Conservation (phyloP, 441 rosid genomes). For the Mallotus japonicus region DNA sequence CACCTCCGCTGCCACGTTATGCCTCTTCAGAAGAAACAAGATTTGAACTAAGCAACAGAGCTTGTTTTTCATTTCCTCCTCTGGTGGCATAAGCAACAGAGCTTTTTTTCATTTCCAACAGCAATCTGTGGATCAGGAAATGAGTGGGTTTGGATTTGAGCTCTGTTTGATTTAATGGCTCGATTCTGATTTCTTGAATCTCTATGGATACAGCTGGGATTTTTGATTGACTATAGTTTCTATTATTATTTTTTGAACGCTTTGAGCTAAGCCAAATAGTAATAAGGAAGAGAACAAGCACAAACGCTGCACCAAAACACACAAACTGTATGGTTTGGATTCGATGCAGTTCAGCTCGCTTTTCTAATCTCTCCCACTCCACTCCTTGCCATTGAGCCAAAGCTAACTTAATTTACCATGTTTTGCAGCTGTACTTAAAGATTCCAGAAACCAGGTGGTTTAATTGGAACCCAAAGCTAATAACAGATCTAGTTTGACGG, state of each 20-base stretch:
- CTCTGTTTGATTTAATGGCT: constrained; percentile 18
- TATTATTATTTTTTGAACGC: constrained; percentile 35
- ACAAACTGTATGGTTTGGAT: too few species aligned
- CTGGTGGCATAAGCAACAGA: constrained; percentile 32
- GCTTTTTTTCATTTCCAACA: constrained; percentile 29
- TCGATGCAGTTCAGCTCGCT: too few species aligned
- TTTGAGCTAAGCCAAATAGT: constrained; percentile 85
- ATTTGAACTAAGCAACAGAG: constrained; percentile 24
- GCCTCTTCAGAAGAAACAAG: constrained; percentile 32
- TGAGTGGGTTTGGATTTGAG: constrained; percentile 24
- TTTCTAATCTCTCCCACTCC: too few species aligned
- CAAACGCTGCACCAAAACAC: constrained; percentile 58
- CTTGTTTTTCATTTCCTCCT: constrained; percentile 43
- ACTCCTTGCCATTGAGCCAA: too few species aligned
- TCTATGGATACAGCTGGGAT: constrained; percentile 53
- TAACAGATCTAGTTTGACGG: too few species aligned
- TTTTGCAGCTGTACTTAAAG: too few species aligned
- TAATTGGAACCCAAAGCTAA: too few species aligned
- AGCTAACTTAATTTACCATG: too few species aligned
- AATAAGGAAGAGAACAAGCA: constrained; percentile 67
- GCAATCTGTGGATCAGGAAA: constrained; percentile 25
- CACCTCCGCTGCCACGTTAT: constrained; percentile 29
- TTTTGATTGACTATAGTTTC: constrained; percentile 26
- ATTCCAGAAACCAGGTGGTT: too few species aligned
- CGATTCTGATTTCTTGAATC: constrained; percentile 52